phyloP scores from a whole-genome alignment of 1,284 basidiomycete genomes.

The Apiotrichum mycotoxinovorans region DNA sequence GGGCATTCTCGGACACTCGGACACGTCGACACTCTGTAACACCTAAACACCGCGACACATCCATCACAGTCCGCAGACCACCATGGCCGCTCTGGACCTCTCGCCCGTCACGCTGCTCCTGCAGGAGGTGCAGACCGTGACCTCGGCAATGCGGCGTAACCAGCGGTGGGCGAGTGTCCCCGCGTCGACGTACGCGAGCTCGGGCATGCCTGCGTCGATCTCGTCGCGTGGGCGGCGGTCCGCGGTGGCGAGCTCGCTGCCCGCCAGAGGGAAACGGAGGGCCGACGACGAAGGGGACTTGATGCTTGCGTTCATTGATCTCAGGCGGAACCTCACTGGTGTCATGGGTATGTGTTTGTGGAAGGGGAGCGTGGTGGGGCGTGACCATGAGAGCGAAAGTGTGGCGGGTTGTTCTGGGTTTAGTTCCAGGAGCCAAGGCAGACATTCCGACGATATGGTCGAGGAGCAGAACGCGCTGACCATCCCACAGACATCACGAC shows the following conservation, averaged over 20 bases:
- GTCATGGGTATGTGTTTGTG: constrained; percentile 60
- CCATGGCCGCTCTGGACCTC: constrained; percentile 31
- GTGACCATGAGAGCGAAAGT: background rate
- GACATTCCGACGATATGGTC: too few relatives aligned
- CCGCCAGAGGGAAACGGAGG: constrained; percentile 14
- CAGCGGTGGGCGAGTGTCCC: constrained; percentile 75
- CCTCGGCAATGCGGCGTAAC: constrained; percentile 95
- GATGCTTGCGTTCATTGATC: constrained; percentile 82
- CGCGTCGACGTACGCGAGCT: constrained; percentile 28
- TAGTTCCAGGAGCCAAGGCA: too few relatives aligned
- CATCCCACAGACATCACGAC: constrained; percentile 58
- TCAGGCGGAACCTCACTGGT: constrained; percentile 71
- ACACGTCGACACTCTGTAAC: background rate
- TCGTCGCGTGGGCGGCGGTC: constrained; percentile 4
- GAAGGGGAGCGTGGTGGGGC: background rate
- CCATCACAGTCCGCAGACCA: background rate
- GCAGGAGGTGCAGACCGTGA: constrained; percentile 82
- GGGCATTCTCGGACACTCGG: too few relatives aligned
- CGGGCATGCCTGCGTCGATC: constrained; percentile 32
- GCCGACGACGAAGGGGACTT: constrained; percentile 59
- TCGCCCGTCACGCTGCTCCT: constrained; percentile 44
- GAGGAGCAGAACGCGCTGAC: too few relatives aligned
- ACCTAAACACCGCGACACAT: too few relatives aligned
- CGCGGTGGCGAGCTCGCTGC: background rate
- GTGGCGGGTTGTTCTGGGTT: too few relatives aligned